Evolutionary conservation across 352 stramenopile species (phyloP), one percentile per base, ranked within the genome.

Genomic region (Globisporangium camurandrum): DNA sequence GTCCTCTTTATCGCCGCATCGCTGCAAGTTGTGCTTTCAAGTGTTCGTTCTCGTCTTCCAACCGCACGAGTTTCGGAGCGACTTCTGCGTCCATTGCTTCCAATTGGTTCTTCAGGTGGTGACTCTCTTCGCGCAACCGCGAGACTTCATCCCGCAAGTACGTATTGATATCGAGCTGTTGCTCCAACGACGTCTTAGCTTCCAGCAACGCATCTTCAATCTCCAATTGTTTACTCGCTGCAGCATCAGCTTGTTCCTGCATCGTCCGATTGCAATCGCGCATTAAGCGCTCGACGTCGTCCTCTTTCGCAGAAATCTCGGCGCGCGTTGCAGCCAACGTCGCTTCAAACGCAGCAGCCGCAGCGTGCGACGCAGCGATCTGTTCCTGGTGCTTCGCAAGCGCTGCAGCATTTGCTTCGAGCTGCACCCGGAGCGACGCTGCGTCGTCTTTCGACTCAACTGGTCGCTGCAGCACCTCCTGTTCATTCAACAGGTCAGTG

Each of bases 91-190:
- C 82, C 64, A 91, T 86, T 62, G 91, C 79, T 19, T 85, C 53
- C 48, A 93, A 91, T 62, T 90, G 81, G 49, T 93, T 90, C 62
- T 93, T 91, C 19, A 93, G 49, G 42, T 89, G 75, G 46, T 86
- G 71, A 46, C 86, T 93, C 54, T 91, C 82, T 59, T 91, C 75
- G n/a, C 82, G 79, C 28, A 89, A 56, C 34, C 82, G 82, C 17
- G 67, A 69, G 2, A 93, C 75, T 61, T 93, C 82, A 42, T 88
- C 71, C 24, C 78, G 73, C 41, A 93, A 53, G 57, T 89, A 89
- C 55, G 77, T 85, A 56, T 91, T 93, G 55, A 89, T 89, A 33
- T 86, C 72, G 8, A 93, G 56, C 54, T 93, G 82, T 61, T 90
- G 77, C 62, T 93, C 82, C 17, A 93, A 63, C 46, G 82, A 88